Evolutionary conservation across 2,329 filamentous ascomycete species (phyloP), one percentile per base, ranked within the genome.

Genomic region (Geosmithia putterillii): DNA sequence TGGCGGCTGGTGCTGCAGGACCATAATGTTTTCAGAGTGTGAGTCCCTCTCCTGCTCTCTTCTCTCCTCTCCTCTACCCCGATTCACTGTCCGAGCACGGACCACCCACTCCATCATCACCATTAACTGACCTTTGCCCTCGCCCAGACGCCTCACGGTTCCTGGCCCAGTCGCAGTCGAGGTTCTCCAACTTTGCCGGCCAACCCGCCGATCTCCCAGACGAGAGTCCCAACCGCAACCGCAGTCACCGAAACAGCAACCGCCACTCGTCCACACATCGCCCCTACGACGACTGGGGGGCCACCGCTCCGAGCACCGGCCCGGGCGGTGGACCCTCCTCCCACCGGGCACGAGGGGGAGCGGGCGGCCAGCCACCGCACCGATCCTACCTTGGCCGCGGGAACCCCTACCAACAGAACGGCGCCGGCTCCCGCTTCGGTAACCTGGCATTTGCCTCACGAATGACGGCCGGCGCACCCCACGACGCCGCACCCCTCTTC

Each of bases 71-170:
- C n/a, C n/a, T n/a, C n/a, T n/a, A n/a, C n/a, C n/a, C n/a, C n/a
- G n/a, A n/a, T 40, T 18, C 14, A 20, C 44, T 20, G 32, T 28
- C 15, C 19, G 40, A 21, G n/a, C n/a, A n/a, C n/a, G n/a, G n/a
- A n/a, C n/a, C n/a, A n/a, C n/a, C n/a, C n/a, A n/a, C n/a, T n/a
- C n/a, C n/a, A n/a, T n/a, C n/a, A n/a, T n/a, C n/a, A n/a, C n/a
- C n/a, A n/a, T n/a, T n/a, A n/a, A n/a, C n/a, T n/a, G n/a, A n/a
- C n/a, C n/a, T n/a, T n/a, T n/a, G n/a, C n/a, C n/a, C n/a, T n/a
- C n/a, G n/a, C n/a, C n/a, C 57, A 95, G 92, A 96, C 81, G 92
- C 92, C 56, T 96, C 90, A 52, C 83, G 83, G 54, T 98, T 98
- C 62, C 79, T 98, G 55, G 86, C 89, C 48, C 92, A 96, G 76